Base-by-base conservation (phyloP, 768 basidiomycete genomes). In the Pisolithus sp. region DNA sequence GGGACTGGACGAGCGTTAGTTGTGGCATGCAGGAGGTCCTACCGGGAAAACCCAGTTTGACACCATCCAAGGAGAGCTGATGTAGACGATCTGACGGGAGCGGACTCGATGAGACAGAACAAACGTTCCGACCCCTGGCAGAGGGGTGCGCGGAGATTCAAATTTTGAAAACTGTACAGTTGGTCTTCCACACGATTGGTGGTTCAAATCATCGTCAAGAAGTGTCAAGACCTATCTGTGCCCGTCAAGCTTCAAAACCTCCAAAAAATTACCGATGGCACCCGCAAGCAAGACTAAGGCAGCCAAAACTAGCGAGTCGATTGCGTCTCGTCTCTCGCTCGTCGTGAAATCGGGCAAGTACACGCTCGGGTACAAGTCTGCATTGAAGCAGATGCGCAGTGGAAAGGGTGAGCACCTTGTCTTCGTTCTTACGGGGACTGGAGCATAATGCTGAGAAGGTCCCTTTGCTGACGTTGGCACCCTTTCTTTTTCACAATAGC, bases 301-400 rank as follows among this genome's bases (percentile, higher is more conserved):
- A 36, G 68, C 91, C 66, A 97, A 96, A 77, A 86, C 85, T 60
- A 87, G 84, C 64, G 93, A 96, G 78, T 93, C 89, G 62, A 94
- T 97, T 73, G 76, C 92, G 61, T 82, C 93, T 62, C 85, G 87
- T 65, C 86, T 95, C 54, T 84, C 88, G 48, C 91, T 99, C 65
- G 94, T 96, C 70, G 93, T 97, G 71, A 98, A 98, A 81, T 97
- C 94, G 59, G 95, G 95, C 60, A 95, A 97, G 75, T 98, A 93
- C 84, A 78, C 81, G 50, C 79, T 98, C 56, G 96, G 96, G 55
- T 97, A 97, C 86, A 98, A 98, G 76, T 91, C 92, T 56, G 92
- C 94, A 48, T 79, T 99, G 66, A 97, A 98, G 82, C 86, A 92
- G 75, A 96, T 99, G 90, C 89, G 95, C 68, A 87, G 73, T 57